Base-by-base conservation (phyloP, 352 stramenopile species). In the Pythium vanterpoolii region DNA sequence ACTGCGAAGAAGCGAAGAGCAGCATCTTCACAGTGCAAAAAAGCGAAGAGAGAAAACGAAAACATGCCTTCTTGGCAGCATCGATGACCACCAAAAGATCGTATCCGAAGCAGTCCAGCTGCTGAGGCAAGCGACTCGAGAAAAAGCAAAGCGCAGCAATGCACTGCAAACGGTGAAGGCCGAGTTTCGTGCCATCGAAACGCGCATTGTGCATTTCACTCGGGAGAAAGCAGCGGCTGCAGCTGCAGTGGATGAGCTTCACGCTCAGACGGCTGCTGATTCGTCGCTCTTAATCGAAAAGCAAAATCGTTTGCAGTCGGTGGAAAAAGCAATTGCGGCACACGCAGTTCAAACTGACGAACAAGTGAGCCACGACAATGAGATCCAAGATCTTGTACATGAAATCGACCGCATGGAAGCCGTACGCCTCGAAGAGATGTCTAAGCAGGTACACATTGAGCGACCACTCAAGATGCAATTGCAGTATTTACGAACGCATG, bases 331-430 rank as follows among this genome's bases (percentile, higher is more conserved):
- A 23, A 50, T 50, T 18, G 34, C 5, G 34, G 6, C 34, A n/a
- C 5, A 42, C 19, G 13, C 6, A 19, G 14, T 21, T 21, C 13
- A 42, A 42, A 26, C 27, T 18, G 27, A 26, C 16, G 24, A 4
- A 39, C 11, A 52, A 39, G 27, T 38, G 24, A 28, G 0, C 10
- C 28, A 21, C n/a, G 49, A 47, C 7, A 24, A 46, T 1, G 49
- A 56, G 23, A 47, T 34, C 6, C 36, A 46, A 30, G 34, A 46
- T 1, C 16, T 56, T 6, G 36, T 36, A 9, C 36, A n/a, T 2
- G 7, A 56, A 47, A 56, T 56, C 27, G 49, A 56, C 5, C 26
- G 21, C 19, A 26, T 56, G 14, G 23, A 47, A n/a, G 16, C 49
- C 3, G 33, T 24, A n/a, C 26, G 31, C 11, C 19, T 14, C n/a